Evolutionary conservation across 306 rosid genomes (phyloP).

Genomic region (Glycyrrhiza uralensis): DNA sequence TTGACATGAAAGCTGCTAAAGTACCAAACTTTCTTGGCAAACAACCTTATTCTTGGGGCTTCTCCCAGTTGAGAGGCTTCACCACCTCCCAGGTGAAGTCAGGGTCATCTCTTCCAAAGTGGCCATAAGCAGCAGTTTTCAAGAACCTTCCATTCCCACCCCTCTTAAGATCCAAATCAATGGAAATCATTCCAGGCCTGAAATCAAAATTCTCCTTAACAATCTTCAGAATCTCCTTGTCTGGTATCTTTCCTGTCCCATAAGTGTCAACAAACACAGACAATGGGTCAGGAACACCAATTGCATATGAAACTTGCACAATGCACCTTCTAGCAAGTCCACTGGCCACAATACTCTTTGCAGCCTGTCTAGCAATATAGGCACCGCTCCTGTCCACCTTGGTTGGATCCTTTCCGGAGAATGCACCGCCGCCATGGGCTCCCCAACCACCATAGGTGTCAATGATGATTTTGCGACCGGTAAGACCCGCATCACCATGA

Average conservation of each 20-base stretch:
- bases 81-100: constrained; percentile 70
- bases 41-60: constrained; percentile 36
- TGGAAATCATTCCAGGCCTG: constrained; percentile 67
- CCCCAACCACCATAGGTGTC: constrained; percentile 78
- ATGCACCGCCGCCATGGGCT: constrained; percentile 76
- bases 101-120: constrained; percentile 62
- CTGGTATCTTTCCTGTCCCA: constrained; percentile 59
- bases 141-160: constrained; percentile 61
- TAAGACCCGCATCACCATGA: constrained; percentile 67
- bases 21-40: constrained; percentile 6
- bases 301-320: constrained; percentile 69
- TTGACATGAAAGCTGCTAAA: not conserved
- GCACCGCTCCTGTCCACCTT: constrained; percentile 70
- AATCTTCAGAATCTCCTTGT: constrained; percentile 57
- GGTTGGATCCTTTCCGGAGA: constrained; percentile 66
- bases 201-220: constrained; percentile 65
- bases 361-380: constrained; percentile 69
- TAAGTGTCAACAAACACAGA: constrained; percentile 57
- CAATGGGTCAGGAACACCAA: constrained; percentile 60
- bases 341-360: constrained; percentile 64
- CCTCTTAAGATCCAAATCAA: constrained; percentile 54
- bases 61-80: constrained; percentile 56
- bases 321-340: constrained; percentile 60
- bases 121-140: constrained; percentile 72
- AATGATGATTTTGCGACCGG: constrained; percentile 58